Conservation (phyloP, 495 filamentous ascomycete species). For the Cercophora newfieldiana region DNA sequence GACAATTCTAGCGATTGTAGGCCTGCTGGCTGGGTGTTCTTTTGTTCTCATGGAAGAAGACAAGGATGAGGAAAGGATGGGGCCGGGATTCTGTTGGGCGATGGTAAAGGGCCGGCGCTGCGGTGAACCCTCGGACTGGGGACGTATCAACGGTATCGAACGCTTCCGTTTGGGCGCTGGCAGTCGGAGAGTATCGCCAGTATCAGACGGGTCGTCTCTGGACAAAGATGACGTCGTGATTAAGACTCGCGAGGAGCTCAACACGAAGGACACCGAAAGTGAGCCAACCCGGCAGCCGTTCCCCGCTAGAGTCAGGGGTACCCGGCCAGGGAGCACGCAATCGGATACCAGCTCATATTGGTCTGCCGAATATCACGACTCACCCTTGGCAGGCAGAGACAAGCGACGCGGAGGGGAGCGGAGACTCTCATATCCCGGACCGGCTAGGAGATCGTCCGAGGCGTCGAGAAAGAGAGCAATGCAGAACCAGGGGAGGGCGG, state of each 20-base stretch:
- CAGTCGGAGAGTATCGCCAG: neutral
- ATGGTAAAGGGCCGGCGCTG: neutral
- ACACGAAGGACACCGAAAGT: neutral
- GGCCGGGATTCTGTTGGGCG: neutral
- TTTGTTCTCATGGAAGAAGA: conserved; percentile 42
- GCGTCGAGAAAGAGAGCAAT: conserved; percentile 2
- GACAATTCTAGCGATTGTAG: conserved; percentile 48
- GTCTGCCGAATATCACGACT: conserved; percentile 7
- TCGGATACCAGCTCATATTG: conserved; percentile 15
- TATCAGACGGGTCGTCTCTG: neutral
- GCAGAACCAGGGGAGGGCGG: conserved; percentile 6
- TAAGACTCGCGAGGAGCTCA: conserved; percentile 16
- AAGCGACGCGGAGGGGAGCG: neutral
- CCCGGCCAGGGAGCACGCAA: neutral
- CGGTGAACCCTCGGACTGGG: neutral
- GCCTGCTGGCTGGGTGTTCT: conserved; percentile 31
- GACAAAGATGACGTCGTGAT: conserved; percentile 16
- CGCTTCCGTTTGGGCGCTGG: neutral
- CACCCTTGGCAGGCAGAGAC: neutral
- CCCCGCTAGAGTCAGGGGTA: neutral
- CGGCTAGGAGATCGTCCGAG: neutral
- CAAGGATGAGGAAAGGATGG: conserved; percentile 28
- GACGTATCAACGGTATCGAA: neutral
- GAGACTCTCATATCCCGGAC: conserved; percentile 4
- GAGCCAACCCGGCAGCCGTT: neutral